Evolutionary conservation across 331 rosid species (phyloP), one percentile per base, ranked within the genome.

Genomic region (Rhamnella rubrinervis): DNA sequence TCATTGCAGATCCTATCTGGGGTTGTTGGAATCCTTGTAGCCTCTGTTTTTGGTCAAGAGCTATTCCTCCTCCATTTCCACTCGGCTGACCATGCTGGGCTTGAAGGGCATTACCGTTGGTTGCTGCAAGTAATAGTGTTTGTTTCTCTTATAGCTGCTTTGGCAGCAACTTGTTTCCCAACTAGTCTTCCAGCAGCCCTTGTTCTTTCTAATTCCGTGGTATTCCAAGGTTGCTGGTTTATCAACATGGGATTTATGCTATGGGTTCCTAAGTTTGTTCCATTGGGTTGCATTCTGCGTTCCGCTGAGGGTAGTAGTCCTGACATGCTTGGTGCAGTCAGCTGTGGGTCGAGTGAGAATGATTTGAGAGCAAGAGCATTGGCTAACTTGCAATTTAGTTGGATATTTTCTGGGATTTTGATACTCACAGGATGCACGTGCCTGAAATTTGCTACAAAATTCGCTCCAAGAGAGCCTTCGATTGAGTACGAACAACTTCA

Each of bases 41-140:
- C 92, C 55, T 88, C 92, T 18, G 89, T 88, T 4, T 90, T 90
- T 17, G 68, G 95, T 63, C 95, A 93, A 75, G 97, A 93, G 77
- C 85, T 90, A 56, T 88, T 93, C 78, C 84, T 93, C 38, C 97
- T 90, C 20, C 95, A 87, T 67, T 90, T 90, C 69, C 98, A 93
- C 85, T 90, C 98, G 73, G 80, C 96, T 39, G 95, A 93, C 77
- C 98, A 93, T 66, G 85, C 78, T 56, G 98, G 95, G 55, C 85
- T 91, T n/a, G 98, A 93, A 85, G 97, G 98, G 68, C 96, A 93
- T 78, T 93, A 80, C 84, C 98, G 90, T 70, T 82, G 87, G 96
- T 73, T 90, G 66, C 61, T 90, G 69, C 98, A 88, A 82, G 81
- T 90, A 74, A 83, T 90, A 74, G 98, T 90, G 71, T 75, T 83